These are phyloP conservation scores for Nigrograna mackinnonii DNA, from an alignment of 2,329 filamentous ascomycete genomes.

Conservation along the genomic window DNA sequence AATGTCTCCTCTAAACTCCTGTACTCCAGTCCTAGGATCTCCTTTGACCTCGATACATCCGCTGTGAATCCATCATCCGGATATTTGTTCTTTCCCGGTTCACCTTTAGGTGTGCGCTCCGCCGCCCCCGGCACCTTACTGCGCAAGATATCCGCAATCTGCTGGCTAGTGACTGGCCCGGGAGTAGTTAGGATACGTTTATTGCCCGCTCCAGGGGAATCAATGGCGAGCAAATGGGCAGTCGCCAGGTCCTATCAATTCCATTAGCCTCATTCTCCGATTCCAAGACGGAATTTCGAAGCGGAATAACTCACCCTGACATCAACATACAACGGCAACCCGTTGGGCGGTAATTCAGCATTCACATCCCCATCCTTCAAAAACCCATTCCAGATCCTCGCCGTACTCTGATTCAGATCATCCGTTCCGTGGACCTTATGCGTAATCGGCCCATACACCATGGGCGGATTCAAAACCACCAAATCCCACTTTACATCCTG, in stretches of 20 bases:
- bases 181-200: conserved; percentile 61
- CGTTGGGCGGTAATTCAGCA: conserved; percentile 47
- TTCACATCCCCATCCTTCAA: conserved; percentile 55
- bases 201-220: conserved; percentile 56
- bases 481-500: not conserved
- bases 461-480: not conserved
- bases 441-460: not conserved
- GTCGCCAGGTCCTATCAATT: conserved; percentile 46
- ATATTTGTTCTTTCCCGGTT: conserved; percentile 6
- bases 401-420: conserved; percentile 65
- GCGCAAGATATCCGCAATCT: conserved; percentile 57
- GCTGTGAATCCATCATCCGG: conserved; percentile 28
- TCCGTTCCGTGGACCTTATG: conserved; percentile 1
- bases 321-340: not conserved
- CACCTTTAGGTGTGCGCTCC: conserved; percentile 47
- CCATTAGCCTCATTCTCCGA: conserved; percentile 59
- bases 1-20: conserved; percentile 57
- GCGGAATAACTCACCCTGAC: not conserved
- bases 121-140: conserved; percentile 54
- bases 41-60: conserved; percentile 42
- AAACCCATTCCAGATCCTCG: conserved; percentile 61
- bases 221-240: conserved; percentile 57
- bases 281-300: not conserved
- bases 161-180: conserved; percentile 60
- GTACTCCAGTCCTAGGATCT: conserved; percentile 61